Base-by-base conservation (phyloP, 129 eudicot species). In the Artemisia argyi region DNA sequence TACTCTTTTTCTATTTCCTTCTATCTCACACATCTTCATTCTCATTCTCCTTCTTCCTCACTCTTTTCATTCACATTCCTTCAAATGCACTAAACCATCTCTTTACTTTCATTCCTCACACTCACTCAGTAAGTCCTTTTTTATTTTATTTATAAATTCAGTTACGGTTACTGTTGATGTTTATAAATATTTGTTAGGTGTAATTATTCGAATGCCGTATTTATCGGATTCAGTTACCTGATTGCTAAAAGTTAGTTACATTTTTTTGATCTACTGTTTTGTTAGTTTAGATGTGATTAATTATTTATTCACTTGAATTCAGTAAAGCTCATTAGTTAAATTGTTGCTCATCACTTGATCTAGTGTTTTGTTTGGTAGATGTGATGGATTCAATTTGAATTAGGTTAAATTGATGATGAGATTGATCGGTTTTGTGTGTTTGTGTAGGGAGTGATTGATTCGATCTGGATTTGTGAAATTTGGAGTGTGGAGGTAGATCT, bases 401-500 rank as follows among this genome's bases (percentile, higher is more conserved):
- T 68, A 28, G 71, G 65, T 68, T 42, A 32, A 59, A 3, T 66
- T 66, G 26, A 54, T 67, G 76, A 66, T 62, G 54, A 55, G 54
- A 32, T 46, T 63, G 18, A 75, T 61, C 13, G 17, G 57, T 49
- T 54, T 63, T 48, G 60, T 51, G 64, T 30, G 69, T 16, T 79
- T 72, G 70, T 70, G 53, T 83, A 83, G 97, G 89, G 77, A 67
- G 52, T 71, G 52, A n/a, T n/a, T n/a, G n/a, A n/a, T 0, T 30
- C 35, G 1, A 80, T 81, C 76, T 61, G 68, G 77, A 62, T 74
- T 76, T 69, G 1, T 46, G 76, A 11, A 56, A 48, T 30, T 85
- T 70, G 85, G 44, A 46, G 48, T 70, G 79, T 35, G 82, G 78
- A 78, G 78, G 54, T 65, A 64, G 87, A 91, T 91, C 87, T 77